phyloP scores from a whole-genome alignment of 2,329 filamentous ascomycete species.

The Raffaelea albimanens region DNA sequence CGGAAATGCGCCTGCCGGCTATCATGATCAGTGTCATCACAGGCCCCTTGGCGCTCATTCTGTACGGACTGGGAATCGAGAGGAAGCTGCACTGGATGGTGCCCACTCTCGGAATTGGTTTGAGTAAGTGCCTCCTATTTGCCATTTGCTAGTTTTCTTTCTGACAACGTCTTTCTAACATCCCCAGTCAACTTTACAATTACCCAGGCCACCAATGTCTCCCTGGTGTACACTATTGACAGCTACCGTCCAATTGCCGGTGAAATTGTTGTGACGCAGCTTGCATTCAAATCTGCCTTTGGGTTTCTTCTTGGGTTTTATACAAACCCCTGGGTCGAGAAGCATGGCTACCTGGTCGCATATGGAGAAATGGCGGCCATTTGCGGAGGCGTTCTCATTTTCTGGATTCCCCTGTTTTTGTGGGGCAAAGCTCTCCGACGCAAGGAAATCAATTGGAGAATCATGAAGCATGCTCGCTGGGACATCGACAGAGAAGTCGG shows the following conservation, averaged over 20 bases:
- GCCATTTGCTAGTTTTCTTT: neutral
- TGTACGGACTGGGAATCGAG: constrained; percentile 39
- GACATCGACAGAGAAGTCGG: constrained; percentile 43
- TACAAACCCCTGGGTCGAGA: constrained; percentile 47
- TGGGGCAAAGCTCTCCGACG: constrained; percentile 40
- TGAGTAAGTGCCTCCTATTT: constrained; percentile 27
- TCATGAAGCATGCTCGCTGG: constrained; percentile 39
- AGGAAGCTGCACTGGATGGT: constrained; percentile 43
- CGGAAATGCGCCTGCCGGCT: constrained; percentile 46
- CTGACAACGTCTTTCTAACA: neutral
- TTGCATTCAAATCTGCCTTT: constrained; percentile 47
- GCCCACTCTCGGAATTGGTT: constrained; percentile 42
- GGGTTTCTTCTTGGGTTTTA: constrained; percentile 52
- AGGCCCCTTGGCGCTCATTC: constrained; percentile 33
- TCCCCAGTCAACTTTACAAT: constrained; percentile 44
- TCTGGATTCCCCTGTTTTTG: constrained; percentile 41
- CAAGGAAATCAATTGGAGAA: constrained; percentile 36
- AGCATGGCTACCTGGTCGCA: constrained; percentile 38
- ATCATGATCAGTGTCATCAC: constrained; percentile 40
- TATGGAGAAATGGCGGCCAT: constrained; percentile 52
- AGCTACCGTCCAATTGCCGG: constrained; percentile 47
- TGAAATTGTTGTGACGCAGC: constrained; percentile 41
- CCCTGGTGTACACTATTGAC: constrained; percentile 48
- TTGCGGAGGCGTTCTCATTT: constrained; percentile 32
- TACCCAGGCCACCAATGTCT: constrained; percentile 44